Percentiles rank a stretch among this genome's conserved stretches.
Evolutionary conservation across 768 basidiomycete genomes (phyloP).

Genomic region (Pleurotus platypus): DNA sequence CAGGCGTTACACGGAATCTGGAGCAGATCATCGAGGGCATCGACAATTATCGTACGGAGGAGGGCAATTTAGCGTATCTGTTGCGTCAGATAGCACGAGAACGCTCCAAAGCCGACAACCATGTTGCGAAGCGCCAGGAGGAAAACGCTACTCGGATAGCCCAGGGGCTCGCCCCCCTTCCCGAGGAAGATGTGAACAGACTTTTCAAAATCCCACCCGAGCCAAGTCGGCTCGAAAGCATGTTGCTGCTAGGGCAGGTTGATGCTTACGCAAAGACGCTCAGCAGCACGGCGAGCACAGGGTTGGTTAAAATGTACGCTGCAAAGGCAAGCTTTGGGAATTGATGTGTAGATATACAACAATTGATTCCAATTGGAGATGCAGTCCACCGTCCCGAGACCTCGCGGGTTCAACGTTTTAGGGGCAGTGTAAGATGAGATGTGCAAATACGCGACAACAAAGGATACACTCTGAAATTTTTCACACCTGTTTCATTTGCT

Average conservation of each 20-base stretch:
- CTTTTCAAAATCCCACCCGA: constrained; percentile 87
- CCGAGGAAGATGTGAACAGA: constrained; percentile 81
- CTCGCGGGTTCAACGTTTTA: constrained; percentile 3
- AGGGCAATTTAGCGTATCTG: constrained; percentile 88
- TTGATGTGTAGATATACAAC: constrained; percentile 4
- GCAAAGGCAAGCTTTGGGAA: constrained; percentile 36
- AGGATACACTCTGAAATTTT: background rate
- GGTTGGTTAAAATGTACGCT: constrained; percentile 85
- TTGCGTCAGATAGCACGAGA: constrained; percentile 87
- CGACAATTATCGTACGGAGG: constrained; percentile 84
- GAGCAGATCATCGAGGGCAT: constrained; percentile 84
- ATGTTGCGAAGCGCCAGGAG: constrained; percentile 82
- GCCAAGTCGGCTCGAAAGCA: constrained; percentile 83
- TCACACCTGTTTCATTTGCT: background rate
- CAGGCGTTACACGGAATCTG: constrained; percentile 69
- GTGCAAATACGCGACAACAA: constrained; percentile 7
- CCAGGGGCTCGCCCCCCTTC: constrained; percentile 82
- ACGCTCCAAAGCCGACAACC: constrained; percentile 71
- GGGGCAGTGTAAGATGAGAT: background rate
- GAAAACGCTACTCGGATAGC: constrained; percentile 77
- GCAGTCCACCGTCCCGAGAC: background rate
- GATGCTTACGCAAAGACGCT: constrained; percentile 82
- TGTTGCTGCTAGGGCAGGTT: constrained; percentile 83
- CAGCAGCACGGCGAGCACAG: constrained; percentile 55
- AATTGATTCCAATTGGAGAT: background rate